Evolutionary conservation across 1,284 basidiomycete genomes (phyloP).

Genomic region (Cystobasidiaceae sp.): DNA sequence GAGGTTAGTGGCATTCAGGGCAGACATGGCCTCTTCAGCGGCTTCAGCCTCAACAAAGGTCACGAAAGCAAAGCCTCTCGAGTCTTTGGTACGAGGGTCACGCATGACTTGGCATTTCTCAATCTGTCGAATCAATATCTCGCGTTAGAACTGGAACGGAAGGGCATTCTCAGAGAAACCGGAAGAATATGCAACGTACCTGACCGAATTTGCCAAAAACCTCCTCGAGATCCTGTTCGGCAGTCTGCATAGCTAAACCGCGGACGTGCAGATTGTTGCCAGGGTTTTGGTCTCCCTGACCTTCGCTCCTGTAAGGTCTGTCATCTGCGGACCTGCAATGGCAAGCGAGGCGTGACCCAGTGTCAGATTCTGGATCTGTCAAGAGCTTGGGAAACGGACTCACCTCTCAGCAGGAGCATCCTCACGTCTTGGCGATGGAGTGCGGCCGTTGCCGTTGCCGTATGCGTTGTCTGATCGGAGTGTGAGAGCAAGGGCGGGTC

Average conservation of each 20-base stretch:
- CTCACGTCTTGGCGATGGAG: conserved; percentile 15
- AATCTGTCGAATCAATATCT: conserved; percentile 50
- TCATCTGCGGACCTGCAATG: too few relatives aligned
- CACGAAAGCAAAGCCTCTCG: conserved; percentile 96
- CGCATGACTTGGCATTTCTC: conserved; percentile 85
- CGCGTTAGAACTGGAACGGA: background rate
- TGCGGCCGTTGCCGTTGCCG: conserved; percentile 12
- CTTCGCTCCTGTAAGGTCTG: too few relatives aligned
- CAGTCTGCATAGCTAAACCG: conserved; percentile 70
- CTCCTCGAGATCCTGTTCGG: conserved; percentile 78
- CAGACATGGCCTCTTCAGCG: conserved; percentile 80
- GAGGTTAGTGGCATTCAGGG: conserved; percentile 72
- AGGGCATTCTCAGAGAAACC: background rate
- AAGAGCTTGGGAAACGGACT: too few relatives aligned
- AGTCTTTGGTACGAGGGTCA: conserved; percentile 92
- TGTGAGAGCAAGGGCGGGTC: background rate
- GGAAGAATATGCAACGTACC: conserved; percentile 57
- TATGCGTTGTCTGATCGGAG: background rate
- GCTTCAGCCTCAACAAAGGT: conserved; percentile 83
- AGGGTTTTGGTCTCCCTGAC: conserved; percentile 56
- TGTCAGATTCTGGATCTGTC: too few relatives aligned
- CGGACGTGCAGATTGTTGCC: conserved; percentile 98
- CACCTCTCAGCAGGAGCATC: conserved; percentile 19
- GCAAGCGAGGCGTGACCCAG: too few relatives aligned
- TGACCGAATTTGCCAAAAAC: conserved; percentile 83